Evolutionary conservation across 1,139 yeast species (phyloP).

Genomic region (Blastobotrys elegans): DNA sequence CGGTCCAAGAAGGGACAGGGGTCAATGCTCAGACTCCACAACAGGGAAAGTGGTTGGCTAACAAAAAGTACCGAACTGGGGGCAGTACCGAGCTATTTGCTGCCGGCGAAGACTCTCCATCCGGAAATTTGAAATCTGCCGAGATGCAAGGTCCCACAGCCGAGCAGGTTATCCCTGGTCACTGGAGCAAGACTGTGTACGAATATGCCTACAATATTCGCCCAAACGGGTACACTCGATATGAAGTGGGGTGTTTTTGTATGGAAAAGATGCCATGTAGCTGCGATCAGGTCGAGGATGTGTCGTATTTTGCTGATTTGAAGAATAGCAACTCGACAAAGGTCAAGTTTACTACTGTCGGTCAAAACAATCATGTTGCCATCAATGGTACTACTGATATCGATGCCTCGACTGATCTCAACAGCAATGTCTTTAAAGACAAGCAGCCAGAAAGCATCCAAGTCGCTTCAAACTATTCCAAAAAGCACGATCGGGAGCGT

Average conservation of each 20-base stretch:
- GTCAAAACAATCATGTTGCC: slow-evolving; percentile 9
- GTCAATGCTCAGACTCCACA: slow-evolving; percentile 1
- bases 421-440: not conserved
- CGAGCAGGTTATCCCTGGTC: slow-evolving; percentile 6
- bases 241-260: slow-evolving; percentile 13
- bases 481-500: not conserved
- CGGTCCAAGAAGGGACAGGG: not conserved
- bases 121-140: slow-evolving; percentile 2
- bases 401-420: not conserved
- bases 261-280: slow-evolving; percentile 7
- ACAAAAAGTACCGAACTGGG: slow-evolving; percentile 9
- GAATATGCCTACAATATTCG: slow-evolving; percentile 11
- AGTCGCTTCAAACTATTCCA: not conserved
- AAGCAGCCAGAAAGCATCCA: not conserved
- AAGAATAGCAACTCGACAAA: not conserved
- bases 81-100: slow-evolving; percentile 10
- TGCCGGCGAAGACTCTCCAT: slow-evolving; percentile 12
- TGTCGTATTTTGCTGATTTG: slow-evolving; percentile 8
- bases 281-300: slow-evolving; percentile 8
- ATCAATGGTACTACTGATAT: slow-evolving; percentile 9
- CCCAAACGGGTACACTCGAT: slow-evolving; percentile 9
- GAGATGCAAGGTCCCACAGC: slow-evolving; percentile 1
- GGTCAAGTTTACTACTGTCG: not conserved
- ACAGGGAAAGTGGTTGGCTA: slow-evolving; percentile 9
- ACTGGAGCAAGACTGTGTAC: slow-evolving; percentile 6